Conservation (phyloP, 768 basidiomycete genomes). For the Coprinopsis strossmayeri region DNA sequence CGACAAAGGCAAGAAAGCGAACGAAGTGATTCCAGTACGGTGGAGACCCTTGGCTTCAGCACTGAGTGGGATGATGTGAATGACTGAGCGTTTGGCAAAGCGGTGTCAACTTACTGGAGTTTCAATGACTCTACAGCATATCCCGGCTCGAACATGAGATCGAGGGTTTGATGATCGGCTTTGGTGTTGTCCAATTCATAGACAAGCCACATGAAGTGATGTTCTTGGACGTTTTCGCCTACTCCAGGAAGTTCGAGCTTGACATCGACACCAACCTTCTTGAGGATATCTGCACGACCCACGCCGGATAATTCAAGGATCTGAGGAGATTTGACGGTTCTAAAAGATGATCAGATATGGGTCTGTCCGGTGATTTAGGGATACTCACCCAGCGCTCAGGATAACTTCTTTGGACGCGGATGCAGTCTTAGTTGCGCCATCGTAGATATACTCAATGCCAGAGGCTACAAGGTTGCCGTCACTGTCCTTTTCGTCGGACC, state of each 20-base stretch:
- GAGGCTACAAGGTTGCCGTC: constrained; percentile 6
- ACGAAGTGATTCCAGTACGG: constrained; percentile 20
- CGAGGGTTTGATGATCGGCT: constrained; percentile 8
- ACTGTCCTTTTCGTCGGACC: constrained; percentile 3
- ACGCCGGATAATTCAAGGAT: constrained; percentile 16
- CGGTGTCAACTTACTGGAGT: constrained; percentile 4
- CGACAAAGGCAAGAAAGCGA: constrained; percentile 23
- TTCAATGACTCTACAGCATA: constrained; percentile 5
- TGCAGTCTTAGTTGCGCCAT: constrained; percentile 2
- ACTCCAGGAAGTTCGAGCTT: constrained; percentile 14
- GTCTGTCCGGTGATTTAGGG: background rate
- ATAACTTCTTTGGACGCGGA: constrained; percentile 10
- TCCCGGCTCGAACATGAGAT: constrained; percentile 1
- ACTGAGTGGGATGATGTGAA: constrained; percentile 11
- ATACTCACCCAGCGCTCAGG: constrained; percentile 12
- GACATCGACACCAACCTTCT: constrained; percentile 8
- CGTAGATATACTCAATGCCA: constrained; percentile 9
- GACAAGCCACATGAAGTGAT: constrained; percentile 6
- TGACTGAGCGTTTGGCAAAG: background rate
- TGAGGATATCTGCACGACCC: constrained; percentile 11
- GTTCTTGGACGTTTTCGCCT: constrained; percentile 14
- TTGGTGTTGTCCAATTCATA: constrained; percentile 8
- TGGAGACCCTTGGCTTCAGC: constrained; percentile 19
- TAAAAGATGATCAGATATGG: background rate
- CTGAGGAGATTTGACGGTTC: constrained; percentile 13